Evolutionary conservation across 2,329 filamentous ascomycete genomes (phyloP).

Genomic region (Cryphonectria japonica): DNA sequence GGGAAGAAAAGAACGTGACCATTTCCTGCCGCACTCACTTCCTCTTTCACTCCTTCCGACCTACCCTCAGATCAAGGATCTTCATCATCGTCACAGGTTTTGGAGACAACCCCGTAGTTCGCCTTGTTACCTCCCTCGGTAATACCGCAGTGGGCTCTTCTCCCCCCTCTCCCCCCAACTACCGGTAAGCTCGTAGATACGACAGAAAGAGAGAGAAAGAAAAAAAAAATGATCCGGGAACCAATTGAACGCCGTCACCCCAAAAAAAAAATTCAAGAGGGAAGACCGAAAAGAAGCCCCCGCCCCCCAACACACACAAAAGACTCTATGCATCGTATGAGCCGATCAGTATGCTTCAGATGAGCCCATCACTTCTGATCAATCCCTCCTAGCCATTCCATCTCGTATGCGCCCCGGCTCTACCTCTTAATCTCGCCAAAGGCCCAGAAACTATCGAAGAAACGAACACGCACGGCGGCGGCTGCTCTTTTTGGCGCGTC

Average conservation of each 20-base stretch:
- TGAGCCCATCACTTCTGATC: neutral
- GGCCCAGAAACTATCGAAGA: neutral
- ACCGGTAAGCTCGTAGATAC: slow-evolving; percentile 10
- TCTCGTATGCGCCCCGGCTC: neutral
- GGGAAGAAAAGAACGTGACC: neutral
- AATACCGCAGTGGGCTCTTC: neutral
- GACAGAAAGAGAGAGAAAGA: neutral
- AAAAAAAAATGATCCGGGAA: too few species aligned
- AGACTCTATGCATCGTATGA: neutral
- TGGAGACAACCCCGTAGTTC: neutral
- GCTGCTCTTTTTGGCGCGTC: neutral
- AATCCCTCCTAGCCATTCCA: neutral
- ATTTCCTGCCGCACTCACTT: neutral
- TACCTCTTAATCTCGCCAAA: neutral
- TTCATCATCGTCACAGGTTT: neutral
- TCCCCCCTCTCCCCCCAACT: neutral
- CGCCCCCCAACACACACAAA: neutral
- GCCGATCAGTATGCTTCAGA: neutral
- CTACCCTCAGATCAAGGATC: neutral
- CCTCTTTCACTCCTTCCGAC: too few species aligned
- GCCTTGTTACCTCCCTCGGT: slow-evolving; percentile 1
- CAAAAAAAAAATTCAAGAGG: too few species aligned
- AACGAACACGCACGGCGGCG: neutral
- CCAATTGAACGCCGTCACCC: neutral
- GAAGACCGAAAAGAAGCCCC: too few species aligned